Evolutionary conservation across 2,329 filamentous ascomycete genomes (phyloP).

Genomic region (Aureobasidium sp.): DNA sequence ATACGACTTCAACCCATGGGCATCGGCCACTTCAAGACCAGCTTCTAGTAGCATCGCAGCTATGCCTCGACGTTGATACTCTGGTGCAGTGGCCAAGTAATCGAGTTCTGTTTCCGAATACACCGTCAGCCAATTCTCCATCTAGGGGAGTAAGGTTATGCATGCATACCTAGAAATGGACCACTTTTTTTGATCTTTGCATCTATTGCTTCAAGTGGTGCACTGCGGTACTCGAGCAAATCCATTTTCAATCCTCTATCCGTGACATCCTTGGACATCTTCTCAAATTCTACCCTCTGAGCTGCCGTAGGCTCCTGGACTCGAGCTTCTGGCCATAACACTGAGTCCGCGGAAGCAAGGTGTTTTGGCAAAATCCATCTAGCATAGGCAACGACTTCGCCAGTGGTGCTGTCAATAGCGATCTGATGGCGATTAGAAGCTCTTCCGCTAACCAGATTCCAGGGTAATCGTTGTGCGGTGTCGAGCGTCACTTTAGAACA

Average conservation of each 20-base stretch:
- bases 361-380: not conserved
- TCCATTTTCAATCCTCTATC: not conserved
- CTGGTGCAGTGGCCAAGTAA: not conserved
- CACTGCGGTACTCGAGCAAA: not conserved
- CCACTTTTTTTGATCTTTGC: not conserved
- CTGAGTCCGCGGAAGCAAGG: not conserved
- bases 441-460: not conserved
- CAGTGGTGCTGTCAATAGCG: not conserved
- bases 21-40: conserved; percentile 2
- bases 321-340: not conserved
- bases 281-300: not conserved
- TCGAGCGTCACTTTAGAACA: not conserved
- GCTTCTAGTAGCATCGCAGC: not conserved
- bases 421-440: not conserved
- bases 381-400: not conserved
- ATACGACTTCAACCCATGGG: not conserved
- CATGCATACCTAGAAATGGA: not conserved
- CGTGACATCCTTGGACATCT: not conserved
- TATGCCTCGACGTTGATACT: not conserved
- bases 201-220: not conserved
- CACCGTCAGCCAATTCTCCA: not conserved
- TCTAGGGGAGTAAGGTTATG: too few species aligned
- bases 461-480: not conserved
- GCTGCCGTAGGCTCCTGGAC: not conserved
- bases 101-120: not conserved